phyloP scores from a whole-genome alignment of 345 rosid genomes.

The Eucalyptus sp. region DNA sequence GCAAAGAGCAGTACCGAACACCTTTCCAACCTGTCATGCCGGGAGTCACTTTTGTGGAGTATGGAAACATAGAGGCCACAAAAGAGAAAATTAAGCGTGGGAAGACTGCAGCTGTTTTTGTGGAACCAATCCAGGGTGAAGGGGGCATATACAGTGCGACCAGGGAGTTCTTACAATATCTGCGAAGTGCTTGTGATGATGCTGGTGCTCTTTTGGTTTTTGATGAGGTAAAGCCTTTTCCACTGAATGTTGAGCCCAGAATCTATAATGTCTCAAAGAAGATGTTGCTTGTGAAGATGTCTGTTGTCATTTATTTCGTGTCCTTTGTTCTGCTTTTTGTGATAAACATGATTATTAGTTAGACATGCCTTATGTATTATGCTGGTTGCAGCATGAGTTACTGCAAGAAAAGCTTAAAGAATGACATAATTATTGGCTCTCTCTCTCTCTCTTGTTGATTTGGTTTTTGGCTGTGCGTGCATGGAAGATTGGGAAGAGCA shows the following conservation, averaged over 20 bases:
- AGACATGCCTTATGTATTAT: not conserved
- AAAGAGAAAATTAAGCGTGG: constrained; percentile 33
- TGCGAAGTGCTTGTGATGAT: constrained; percentile 75
- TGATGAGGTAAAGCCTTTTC: constrained; percentile 56
- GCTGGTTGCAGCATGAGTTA: not conserved
- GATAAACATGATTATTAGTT: not conserved
- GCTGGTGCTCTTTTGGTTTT: constrained; percentile 79
- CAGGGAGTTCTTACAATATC: constrained; percentile 52
- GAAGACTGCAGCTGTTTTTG: constrained; percentile 80
- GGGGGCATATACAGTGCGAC: constrained; percentile 85
- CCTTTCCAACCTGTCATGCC: constrained; percentile 99
- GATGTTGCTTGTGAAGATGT: not conserved
- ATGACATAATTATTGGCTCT: not conserved
- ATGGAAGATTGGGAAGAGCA: not conserved
- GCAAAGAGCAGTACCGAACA: constrained; percentile 72
- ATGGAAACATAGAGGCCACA: constrained; percentile 62
- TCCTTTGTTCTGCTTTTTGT: not conserved
- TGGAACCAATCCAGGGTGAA: constrained; percentile 96
- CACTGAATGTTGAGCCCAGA: not conserved
- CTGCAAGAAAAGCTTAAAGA: not conserved
- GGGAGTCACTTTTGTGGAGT: constrained; percentile 86
- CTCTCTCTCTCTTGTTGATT: not conserved
- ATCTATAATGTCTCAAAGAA: not conserved
- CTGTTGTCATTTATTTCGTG: not conserved
- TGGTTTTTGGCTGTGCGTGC: not conserved